Base-by-base conservation (phyloP, 768 basidiomycete species). In the Agaricus blazei region DNA sequence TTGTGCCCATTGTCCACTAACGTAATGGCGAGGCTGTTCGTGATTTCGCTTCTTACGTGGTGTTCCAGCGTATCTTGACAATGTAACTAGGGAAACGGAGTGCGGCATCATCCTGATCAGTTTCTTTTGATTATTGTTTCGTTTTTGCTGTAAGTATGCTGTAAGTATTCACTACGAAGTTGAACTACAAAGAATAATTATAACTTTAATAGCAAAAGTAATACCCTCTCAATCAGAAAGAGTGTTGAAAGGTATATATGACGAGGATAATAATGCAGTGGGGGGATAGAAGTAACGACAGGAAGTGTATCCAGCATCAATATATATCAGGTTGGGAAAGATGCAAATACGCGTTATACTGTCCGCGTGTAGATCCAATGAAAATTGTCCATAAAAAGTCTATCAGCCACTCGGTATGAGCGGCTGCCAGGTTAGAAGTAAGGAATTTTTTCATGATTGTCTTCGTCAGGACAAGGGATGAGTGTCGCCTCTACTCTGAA, bases 281-380 rank as follows among this genome's bases (percentile, higher is more conserved):
- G 9, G 7, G 34, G 11, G 34, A 34, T 34, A 34, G 34, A 34
- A 34, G 34, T 34, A 34, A 34, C 34, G 34, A 34, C 34, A 34
- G 34, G 34, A 34, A 34, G 19, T 19, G 19, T 19, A 19, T 19
- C 1, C 19, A 19, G 19, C 1, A 19, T 34, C 8, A 34, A 8
- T 34, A 8, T 11, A 11, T 34, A 34, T 34, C 34, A 8, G 11
- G 3, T n/a, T 34, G 19, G 15, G 28, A 27, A 8, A 15, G 9
- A 44, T 24, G 34, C 34, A 34, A 34, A 34, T 34, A 34, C 34
- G 19, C 19, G 19, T 34, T 12, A 11, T 27, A 31, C 9, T 29
- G 53, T 55, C 53, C 53, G 41, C 28, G 48, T 52, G 51, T 23
- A 34, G 34, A 44, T 4, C 29, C 28, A 46, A 37, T 23, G 14